A percentile compares a stretch with the other conserved stretches of the same genome.
Conservation (phyloP, 805 yeast species). For the Metschnikowia arizonensis region DNA sequence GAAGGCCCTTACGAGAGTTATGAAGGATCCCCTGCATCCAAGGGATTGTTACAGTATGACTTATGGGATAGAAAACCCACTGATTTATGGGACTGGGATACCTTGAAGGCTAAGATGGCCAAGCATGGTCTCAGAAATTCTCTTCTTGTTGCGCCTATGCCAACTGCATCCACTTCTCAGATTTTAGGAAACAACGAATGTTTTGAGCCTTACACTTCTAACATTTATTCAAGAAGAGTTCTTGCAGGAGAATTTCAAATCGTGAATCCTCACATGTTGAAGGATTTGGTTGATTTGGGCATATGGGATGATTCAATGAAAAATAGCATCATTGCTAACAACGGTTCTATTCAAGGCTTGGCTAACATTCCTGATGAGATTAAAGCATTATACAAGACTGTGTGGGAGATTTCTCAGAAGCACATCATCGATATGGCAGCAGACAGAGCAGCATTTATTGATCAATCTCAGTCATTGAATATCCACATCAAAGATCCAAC, state of each 20-base stretch:
- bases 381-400: slow-evolving; percentile 54
- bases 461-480: slow-evolving; percentile 92
- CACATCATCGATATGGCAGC: slow-evolving; percentile 60
- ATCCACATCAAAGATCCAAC: slow-evolving; percentile 86
- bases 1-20: slow-evolving; percentile 51
- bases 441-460: slow-evolving; percentile 73
- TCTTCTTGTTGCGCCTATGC: slow-evolving; percentile 61
- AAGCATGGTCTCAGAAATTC: slow-evolving; percentile 55
- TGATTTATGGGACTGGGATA: slow-evolving; percentile 56
- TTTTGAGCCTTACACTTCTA: slow-evolving; percentile 60
- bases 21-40: slow-evolving; percentile 57
- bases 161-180: slow-evolving; percentile 64
- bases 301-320: slow-evolving; percentile 57
- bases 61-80: slow-evolving; percentile 58
- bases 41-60: slow-evolving; percentile 55
- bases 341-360: slow-evolving; percentile 55
- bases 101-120: slow-evolving; percentile 46
- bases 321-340: slow-evolving; percentile 51
- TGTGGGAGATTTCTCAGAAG: slow-evolving; percentile 60
- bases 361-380: slow-evolving; percentile 52
- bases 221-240: slow-evolving; percentile 59
- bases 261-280: slow-evolving; percentile 55
- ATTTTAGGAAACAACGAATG: slow-evolving; percentile 60
- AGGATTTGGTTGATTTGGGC: slow-evolving; percentile 56
- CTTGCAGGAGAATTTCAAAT: slow-evolving; percentile 63